Evolutionary conservation across 441 rosid species (phyloP).

Genomic region (Adansonia grandidieri): DNA sequence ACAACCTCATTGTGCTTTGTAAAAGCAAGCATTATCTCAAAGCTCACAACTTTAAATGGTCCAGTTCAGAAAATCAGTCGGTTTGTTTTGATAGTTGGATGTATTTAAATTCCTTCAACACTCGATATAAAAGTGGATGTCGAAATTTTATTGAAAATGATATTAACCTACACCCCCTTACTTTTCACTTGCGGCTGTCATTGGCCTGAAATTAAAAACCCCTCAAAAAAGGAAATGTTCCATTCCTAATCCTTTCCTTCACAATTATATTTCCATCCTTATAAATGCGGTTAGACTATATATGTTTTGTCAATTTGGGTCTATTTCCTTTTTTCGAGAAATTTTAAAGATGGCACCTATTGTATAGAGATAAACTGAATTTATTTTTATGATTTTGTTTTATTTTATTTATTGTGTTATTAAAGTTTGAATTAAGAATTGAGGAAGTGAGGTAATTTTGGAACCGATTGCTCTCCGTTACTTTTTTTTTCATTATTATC

Average conservation of each 20-base stretch:
- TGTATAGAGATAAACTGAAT: no score
- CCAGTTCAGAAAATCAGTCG: background rate
- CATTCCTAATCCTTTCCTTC: background rate
- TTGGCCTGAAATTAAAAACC: background rate
- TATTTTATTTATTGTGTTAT: background rate
- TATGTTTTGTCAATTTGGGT: no score
- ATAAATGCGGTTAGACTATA: background rate
- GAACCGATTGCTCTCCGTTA: no score
- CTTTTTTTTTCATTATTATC: no score
- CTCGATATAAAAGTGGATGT: background rate
- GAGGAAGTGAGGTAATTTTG: background rate
- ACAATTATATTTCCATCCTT: background rate
- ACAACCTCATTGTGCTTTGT: background rate
- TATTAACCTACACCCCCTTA: background rate
- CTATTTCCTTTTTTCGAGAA: no score
- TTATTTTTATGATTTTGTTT: background rate
- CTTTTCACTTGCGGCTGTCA: background rate
- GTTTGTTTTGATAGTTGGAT: background rate
- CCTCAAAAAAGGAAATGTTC: background rate
- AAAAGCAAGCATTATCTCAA: background rate
- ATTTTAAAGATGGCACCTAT: no score
- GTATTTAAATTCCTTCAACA: background rate
- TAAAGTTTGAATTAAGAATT: background rate
- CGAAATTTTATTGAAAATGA: background rate
- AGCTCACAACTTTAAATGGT: background rate